phyloP scores from a whole-genome alignment of 2,329 filamentous ascomycete species.

The Aspergillus texensis region DNA sequence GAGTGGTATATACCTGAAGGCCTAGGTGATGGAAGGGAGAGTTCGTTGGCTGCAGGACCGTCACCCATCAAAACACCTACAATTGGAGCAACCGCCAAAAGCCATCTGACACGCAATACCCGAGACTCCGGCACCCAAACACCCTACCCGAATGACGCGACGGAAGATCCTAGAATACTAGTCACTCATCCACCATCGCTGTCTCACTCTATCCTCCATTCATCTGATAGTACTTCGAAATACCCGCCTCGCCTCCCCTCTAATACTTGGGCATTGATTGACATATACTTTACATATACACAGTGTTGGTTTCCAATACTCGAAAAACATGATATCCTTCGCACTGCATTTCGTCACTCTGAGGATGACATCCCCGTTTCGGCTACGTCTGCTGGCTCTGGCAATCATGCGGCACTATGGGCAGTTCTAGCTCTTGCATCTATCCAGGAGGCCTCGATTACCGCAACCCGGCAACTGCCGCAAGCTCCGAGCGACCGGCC shows the following conservation, averaged over 20 bases:
- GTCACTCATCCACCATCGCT: conserved; percentile 1
- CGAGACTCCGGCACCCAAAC: conserved; percentile 34
- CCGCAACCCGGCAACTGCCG: conserved; percentile 22
- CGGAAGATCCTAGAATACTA: neutral
- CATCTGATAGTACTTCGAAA: neutral
- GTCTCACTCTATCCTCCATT: neutral
- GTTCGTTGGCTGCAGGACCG: conserved; percentile 21
- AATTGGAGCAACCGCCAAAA: conserved; percentile 16
- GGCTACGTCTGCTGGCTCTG: conserved; percentile 39
- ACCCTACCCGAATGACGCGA: neutral
- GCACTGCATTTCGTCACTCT: conserved; percentile 46
- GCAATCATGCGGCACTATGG: conserved; percentile 62
- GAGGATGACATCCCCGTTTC: conserved; percentile 30
- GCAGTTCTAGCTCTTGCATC: conserved; percentile 61
- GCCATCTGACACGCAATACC: conserved; percentile 17
- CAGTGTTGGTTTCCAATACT: conserved; percentile 77
- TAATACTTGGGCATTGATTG: conserved; percentile 58
- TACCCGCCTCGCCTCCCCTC: conserved; percentile 55
- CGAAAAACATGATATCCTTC: conserved; percentile 66
- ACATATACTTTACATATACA: conserved; percentile 74
- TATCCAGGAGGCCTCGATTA: conserved; percentile 52
- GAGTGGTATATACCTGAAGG: conserved; percentile 39
- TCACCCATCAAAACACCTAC: conserved; percentile 31
- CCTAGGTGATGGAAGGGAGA: conserved; percentile 21
- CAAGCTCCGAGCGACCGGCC: conserved; percentile 17